Evolutionary conservation across 148 eudicot species (phyloP).

Genomic region (Rhododendron griersonianum): DNA sequence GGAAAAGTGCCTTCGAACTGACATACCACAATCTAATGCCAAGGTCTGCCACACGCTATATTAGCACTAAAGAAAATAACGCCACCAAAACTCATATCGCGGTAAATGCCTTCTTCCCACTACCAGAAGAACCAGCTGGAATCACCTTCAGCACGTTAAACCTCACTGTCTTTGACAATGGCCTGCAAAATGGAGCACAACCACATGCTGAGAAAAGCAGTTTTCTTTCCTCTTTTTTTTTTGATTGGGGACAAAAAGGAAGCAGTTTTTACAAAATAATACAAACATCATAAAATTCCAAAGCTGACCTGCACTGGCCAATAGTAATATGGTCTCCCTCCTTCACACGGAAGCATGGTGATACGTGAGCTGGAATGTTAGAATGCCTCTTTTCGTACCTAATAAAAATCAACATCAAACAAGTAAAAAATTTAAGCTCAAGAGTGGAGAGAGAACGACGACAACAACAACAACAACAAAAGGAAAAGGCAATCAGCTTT

Average conservation of each 20-base stretch:
- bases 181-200: not conserved
- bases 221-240: not conserved
- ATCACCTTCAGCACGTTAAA: constrained; percentile 36
- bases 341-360: constrained; percentile 40
- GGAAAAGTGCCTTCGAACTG: not conserved
- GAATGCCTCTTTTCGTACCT: constrained; percentile 40
- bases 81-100: constrained; percentile 8
- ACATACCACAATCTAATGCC: not conserved
- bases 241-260: too few species aligned
- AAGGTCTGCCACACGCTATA: not conserved
- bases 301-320: constrained; percentile 33
- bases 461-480: not conserved
- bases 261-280: too few species aligned
- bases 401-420: not conserved
- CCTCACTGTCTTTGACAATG: constrained; percentile 33
- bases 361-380: constrained; percentile 36
- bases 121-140: constrained; percentile 34
- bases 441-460: not conserved
- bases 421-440: constrained; percentile 2
- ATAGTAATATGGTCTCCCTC: constrained; percentile 35
- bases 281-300: not conserved
- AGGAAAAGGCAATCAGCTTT: not conserved
- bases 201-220: not conserved
- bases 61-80: not conserved
- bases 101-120: constrained; percentile 23